Conservation (phyloP, 1,284 basidiomycete species). For the Leucoagaricus sp. region DNA sequence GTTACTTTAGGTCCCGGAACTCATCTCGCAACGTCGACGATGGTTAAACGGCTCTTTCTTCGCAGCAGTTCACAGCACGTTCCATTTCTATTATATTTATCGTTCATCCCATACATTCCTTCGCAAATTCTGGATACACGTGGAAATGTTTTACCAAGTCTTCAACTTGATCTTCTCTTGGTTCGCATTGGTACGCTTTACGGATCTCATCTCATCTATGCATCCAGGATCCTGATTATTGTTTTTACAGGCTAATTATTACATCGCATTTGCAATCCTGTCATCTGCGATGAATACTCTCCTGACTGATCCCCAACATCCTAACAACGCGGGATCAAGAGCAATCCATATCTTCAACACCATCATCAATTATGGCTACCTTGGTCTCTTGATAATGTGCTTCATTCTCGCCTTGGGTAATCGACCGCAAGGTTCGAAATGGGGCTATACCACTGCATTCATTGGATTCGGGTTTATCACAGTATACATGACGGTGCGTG, state of each 20-base stretch:
- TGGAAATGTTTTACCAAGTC: slow-evolving; percentile 91
- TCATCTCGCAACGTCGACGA: slow-evolving; percentile 90
- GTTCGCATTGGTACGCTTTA: slow-evolving; percentile 73
- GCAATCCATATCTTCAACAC: slow-evolving; percentile 76
- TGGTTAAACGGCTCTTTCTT: slow-evolving; percentile 99
- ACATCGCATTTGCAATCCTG: slow-evolving; percentile 84
- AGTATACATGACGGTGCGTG: slow-evolving; percentile 85
- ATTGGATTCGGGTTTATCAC: slow-evolving; percentile 88
- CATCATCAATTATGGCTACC: slow-evolving; percentile 84
- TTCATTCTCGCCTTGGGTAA: slow-evolving; percentile 93
- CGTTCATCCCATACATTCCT: slow-evolving; percentile 82
- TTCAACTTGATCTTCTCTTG: slow-evolving; percentile 92
- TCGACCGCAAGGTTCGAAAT: slow-evolving; percentile 86
- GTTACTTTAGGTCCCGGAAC: slow-evolving; percentile 66
- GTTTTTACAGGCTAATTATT: slow-evolving; percentile 76
- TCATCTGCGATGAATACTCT: slow-evolving; percentile 72
- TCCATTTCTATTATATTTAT: slow-evolving; percentile 94
- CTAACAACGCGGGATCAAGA: slow-evolving; percentile 20
- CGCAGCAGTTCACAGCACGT: slow-evolving; percentile 86
- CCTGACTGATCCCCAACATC: background rate
- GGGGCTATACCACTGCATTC: slow-evolving; percentile 80
- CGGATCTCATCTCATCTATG: slow-evolving; percentile 2
- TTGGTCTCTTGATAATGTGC: slow-evolving; percentile 86
- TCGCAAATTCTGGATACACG: slow-evolving; percentile 92
- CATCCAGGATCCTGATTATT: slow-evolving; percentile 1